Conservation (phyloP, 1,139 yeast species). For the Suhomyces bolitotheri region DNA sequence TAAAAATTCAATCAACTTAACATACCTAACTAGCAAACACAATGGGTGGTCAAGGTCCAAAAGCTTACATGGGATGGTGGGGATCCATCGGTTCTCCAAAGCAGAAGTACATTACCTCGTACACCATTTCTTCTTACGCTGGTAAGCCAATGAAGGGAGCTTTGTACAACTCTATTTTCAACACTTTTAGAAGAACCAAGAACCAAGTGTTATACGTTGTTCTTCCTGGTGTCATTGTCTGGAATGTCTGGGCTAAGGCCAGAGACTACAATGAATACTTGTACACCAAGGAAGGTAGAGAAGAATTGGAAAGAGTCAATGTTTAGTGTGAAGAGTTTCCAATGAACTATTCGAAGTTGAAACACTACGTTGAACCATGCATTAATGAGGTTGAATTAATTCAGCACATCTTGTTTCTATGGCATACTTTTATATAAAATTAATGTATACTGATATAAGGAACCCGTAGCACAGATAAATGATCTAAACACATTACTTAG, state of each 20-base stretch:
- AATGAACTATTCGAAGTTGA: background rate
- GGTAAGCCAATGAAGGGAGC: slow-evolving; percentile 90
- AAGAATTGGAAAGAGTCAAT: slow-evolving; percentile 81
- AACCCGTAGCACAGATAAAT: background rate
- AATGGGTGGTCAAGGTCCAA: slow-evolving; percentile 77
- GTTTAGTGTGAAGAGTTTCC: slow-evolving; percentile 41
- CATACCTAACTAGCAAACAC: slow-evolving; percentile 10
- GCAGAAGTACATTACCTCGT: slow-evolving; percentile 83
- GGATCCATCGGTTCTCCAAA: slow-evolving; percentile 82
- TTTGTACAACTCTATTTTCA: slow-evolving; percentile 83
- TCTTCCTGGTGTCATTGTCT: slow-evolving; percentile 77
- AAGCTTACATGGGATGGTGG: slow-evolving; percentile 97
- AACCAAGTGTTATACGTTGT: slow-evolving; percentile 78
- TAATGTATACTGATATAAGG: background rate
- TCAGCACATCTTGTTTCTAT: background rate
- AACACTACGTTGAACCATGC: background rate
- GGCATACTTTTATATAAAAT: slow-evolving; percentile 1
- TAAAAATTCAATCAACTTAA: slow-evolving; percentile 10
- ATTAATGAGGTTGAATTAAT: background rate
- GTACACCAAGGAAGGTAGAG: slow-evolving; percentile 97
- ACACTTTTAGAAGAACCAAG: slow-evolving; percentile 92
- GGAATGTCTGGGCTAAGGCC: slow-evolving; percentile 86
- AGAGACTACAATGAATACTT: slow-evolving; percentile 91
- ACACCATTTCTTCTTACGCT: slow-evolving; percentile 91
- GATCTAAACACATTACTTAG: slow-evolving; percentile 50